These are phyloP conservation scores for Leptodermis oblonga DNA, from an alignment of 257 asterid species.

Conservation along the genomic window DNA sequence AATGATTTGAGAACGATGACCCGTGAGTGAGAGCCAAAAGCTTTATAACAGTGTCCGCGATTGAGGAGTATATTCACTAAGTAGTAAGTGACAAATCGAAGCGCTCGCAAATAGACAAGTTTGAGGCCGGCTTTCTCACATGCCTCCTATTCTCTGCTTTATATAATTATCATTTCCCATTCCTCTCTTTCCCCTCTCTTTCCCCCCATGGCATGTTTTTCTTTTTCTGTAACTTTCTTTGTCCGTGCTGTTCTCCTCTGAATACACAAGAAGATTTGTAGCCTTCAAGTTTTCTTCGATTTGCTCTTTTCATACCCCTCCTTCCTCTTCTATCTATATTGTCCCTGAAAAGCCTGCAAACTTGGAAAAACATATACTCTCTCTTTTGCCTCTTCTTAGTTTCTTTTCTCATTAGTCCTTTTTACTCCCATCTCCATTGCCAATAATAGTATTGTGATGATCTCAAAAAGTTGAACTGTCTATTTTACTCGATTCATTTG, in stretches of 20 bases:
- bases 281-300: slow-evolving; percentile 23
- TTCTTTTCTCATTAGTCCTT: slow-evolving; percentile 39
- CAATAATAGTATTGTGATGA: slow-evolving; percentile 23
- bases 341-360: slow-evolving; percentile 27
- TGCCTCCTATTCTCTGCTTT: slow-evolving; percentile 17
- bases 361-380: slow-evolving; percentile 19
- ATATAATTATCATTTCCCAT: slow-evolving; percentile 15
- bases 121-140: slow-evolving; percentile 73
- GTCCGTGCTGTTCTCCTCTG: too few relatives aligned
- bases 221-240: neutral
- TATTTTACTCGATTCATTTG: slow-evolving; percentile 43
- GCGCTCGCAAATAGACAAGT: slow-evolving; percentile 53
- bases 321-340: slow-evolving; percentile 14
- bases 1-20: slow-evolving; percentile 66
- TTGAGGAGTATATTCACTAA: slow-evolving; percentile 10
- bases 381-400: slow-evolving; percentile 37
- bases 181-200: slow-evolving; percentile 14
- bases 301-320: slow-evolving; percentile 5
- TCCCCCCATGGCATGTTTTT: slow-evolving; percentile 7
- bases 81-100: slow-evolving; percentile 57
- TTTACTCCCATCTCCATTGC: slow-evolving; percentile 39
- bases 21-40: slow-evolving; percentile 65
- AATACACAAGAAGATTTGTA: too few relatives aligned
- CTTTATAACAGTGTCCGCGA: too few relatives aligned
- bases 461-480: slow-evolving; percentile 58